Evolutionary conservation across 352 stramenopile species (phyloP).

Genomic region (Pelagophyceae sp.): DNA sequence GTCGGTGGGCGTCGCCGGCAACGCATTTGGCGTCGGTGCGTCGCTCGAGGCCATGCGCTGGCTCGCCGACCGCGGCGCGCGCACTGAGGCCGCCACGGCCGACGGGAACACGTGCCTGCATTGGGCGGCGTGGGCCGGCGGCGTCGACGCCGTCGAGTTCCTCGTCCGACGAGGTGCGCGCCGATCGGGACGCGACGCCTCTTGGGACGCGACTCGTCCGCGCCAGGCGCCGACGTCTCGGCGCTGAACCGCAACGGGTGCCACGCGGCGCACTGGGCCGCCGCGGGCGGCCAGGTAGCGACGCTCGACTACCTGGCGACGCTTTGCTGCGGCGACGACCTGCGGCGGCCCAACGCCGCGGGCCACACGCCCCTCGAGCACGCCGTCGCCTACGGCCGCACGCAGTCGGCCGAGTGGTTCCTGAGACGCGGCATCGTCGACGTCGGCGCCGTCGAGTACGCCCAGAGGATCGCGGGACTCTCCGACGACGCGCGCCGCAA

Average conservation of each 20-base stretch:
- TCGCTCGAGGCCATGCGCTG: not conserved
- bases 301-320: not conserved
- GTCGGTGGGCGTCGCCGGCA: not conserved
- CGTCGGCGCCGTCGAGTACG: conserved; percentile 7
- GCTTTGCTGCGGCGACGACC: not conserved
- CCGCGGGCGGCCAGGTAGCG: not conserved
- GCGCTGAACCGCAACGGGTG: not conserved
- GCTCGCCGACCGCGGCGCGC: conserved; percentile 15
- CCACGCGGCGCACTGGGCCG: not conserved
- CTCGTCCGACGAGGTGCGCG: conserved; percentile 10
- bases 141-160: not conserved
- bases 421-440: not conserved
- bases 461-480: not conserved
- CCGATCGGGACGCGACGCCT: not conserved
- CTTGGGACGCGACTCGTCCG: not conserved
- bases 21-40: not conserved
- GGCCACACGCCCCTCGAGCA: conserved; percentile 19
- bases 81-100: conserved; percentile 9
- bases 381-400: conserved; percentile 4
- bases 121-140: conserved; percentile 25
- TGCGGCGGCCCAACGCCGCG: not conserved
- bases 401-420: not conserved
- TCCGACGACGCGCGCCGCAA: not conserved
- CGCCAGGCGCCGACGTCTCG: not conserved
- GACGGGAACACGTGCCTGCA: conserved; percentile 27